Conservation (phyloP, 169 alveolate species). For the Cyclospora cayetanensis region DNA sequence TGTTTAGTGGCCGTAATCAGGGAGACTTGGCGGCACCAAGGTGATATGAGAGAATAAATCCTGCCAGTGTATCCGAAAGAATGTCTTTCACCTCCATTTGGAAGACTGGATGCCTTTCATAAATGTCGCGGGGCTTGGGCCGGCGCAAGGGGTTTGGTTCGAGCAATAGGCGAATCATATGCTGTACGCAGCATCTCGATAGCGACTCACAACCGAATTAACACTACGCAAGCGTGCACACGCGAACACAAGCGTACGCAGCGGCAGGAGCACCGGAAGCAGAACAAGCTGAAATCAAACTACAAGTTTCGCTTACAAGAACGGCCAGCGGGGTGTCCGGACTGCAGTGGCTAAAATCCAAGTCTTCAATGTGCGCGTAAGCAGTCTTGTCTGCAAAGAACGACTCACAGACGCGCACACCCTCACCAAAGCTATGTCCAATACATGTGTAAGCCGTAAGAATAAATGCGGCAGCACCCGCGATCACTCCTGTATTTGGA, state of each 20-base stretch:
- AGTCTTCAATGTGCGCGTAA: background rate
- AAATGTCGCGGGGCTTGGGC: background rate
- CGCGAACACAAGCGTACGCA: background rate
- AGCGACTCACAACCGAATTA: background rate
- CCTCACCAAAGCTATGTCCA: background rate
- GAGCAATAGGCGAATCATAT: background rate
- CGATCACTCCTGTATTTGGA: background rate
- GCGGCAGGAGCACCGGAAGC: background rate
- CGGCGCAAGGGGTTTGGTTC: background rate
- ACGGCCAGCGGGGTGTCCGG: slow-evolving; percentile 12
- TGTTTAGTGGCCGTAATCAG: no score
- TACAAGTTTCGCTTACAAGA: background rate
- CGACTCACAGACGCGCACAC: background rate
- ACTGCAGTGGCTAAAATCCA: slow-evolving; percentile 9
- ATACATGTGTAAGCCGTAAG: background rate
- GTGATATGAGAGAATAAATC: no score
- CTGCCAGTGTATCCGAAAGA: background rate
- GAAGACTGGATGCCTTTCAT: background rate
- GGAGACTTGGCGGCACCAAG: no score
- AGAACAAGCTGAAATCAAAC: background rate
- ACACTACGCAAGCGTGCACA: background rate
- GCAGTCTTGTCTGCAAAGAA: background rate
- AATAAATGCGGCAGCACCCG: background rate
- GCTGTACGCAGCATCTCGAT: background rate
- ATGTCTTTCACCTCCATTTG: background rate